A percentile compares a stretch with the other conserved stretches of the same genome.
phyloP scores from a whole-genome alignment of 2,329 filamentous ascomycete species.

The Penicillium polonicum region DNA sequence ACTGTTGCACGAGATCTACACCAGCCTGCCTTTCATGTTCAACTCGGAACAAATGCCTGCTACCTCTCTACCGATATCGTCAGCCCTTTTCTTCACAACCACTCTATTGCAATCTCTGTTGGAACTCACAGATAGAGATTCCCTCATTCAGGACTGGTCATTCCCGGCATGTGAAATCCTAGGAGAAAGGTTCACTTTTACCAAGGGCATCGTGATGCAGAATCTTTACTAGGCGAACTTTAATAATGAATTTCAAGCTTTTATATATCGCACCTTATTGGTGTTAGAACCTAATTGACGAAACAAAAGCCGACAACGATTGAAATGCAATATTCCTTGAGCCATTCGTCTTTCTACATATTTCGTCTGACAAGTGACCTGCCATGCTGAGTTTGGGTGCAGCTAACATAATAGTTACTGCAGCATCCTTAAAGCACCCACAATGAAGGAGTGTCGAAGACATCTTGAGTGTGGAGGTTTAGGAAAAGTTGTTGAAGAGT shows the following conservation, averaged over 20 bases:
- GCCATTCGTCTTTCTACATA: too few species aligned
- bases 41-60: background rate
- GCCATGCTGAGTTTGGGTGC: background rate
- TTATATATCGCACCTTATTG: background rate
- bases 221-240: background rate
- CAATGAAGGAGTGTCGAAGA: background rate
- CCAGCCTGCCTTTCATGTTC: constrained; percentile 2
- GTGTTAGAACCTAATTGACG: background rate
- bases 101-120: background rate
- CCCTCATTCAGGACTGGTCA: background rate
- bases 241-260: background rate
- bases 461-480: too few species aligned
- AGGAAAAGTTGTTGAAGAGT: too few species aligned
- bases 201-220: background rate
- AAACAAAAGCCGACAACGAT: too few species aligned
- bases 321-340: too few species aligned
- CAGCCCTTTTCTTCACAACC: background rate
- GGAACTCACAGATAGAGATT: background rate
- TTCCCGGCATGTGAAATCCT: background rate
- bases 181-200: background rate
- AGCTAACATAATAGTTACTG: background rate
- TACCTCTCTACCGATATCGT: background rate
- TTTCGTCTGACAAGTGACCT: background rate
- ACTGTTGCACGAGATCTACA: background rate
- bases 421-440: background rate